Percentiles rank a stretch among this genome's conserved stretches.
Evolutionary conservation across 495 filamentous ascomycete genomes (phyloP).

Genomic region (Talaromyces nanjingensis): DNA sequence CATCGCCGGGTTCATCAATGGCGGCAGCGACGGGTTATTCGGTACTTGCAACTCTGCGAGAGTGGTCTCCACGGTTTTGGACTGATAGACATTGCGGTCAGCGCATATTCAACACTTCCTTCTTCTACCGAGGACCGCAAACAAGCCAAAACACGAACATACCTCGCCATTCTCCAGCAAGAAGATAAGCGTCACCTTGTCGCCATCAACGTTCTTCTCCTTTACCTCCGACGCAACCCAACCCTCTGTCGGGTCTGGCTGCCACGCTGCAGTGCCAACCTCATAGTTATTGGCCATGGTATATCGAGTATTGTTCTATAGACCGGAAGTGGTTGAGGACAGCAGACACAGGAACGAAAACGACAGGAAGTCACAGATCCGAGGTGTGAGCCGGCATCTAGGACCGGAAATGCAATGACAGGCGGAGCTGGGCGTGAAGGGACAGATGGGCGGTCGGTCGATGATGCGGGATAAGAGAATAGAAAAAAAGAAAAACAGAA

Average conservation of each 20-base stretch:
- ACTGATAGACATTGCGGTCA: constrained; percentile 41
- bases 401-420: not conserved
- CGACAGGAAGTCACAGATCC: not conserved
- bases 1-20: constrained; percentile 96
- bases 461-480: not conserved
- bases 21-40: constrained; percentile 64
- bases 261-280: constrained; percentile 96
- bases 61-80: constrained; percentile 75
- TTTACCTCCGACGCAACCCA: constrained; percentile 95
- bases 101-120: constrained; percentile 9
- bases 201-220: constrained; percentile 75
- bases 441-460: not conserved
- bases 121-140: not conserved
- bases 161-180: constrained; percentile 91
- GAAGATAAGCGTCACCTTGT: constrained; percentile 82
- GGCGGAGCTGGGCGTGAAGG: not conserved
- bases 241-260: constrained; percentile 89
- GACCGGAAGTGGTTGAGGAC: constrained; percentile 4
- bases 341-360: constrained; percentile 6
- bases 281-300: constrained; percentile 94
- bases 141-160: constrained; percentile 15
- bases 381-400: constrained; percentile 9
- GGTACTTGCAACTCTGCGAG: constrained; percentile 70
- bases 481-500: not conserved
- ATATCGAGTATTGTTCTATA: not conserved